Base-by-base conservation (phyloP, 345 rosid species). In the Ceriops decandra region DNA sequence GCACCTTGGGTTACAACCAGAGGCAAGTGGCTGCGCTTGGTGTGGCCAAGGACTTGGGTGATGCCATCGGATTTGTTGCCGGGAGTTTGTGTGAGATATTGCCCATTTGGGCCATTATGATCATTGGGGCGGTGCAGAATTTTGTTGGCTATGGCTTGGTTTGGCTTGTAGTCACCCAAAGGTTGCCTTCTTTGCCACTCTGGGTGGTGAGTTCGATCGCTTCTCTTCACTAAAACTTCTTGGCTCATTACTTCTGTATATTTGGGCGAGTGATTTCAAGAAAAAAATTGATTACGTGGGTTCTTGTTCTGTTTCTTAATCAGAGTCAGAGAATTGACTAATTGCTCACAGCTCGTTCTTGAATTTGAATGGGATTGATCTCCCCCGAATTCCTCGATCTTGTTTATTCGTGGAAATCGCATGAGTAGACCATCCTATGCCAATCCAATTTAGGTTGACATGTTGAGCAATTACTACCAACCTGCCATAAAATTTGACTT, bases 1-100 rank as follows among this genome's bases (percentile, higher is more conserved):
- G 81, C 67, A 15, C 83, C 52, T 68, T 87, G 73, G 89, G 88
- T 49, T 89, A 91, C 81, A 85, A 86, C 72, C 96, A 89, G 87
- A 77, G 85, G 59, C 87, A 91, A 68, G 76, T 89, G 62, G 90
- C 96, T 76, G 61, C 87, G 35, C 83, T 89, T 61, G 90, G 93
- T 57, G 91, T 91, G 52, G 96, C 96, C 52, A 91, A 91, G 72
- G 93, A 89, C 76, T 78, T 91, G 76, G 96, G 96, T 15, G 90
- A 86, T 63, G 79, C 85, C 49, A 80, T 91, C 60, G 90, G 96
- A 0, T 81, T 89, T 70, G 70, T 76, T 24, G 81, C 93, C 7
- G 97, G 96, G 13, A 79, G 76, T 63, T 71, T 91, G 64, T 82
- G 87, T 46, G 96, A 88, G 63, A 54, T 78, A 27, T 73, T 87